These are phyloP conservation scores for Candida pseudofarinosa DNA, from an alignment of 805 yeast species.

Conservation along the genomic window DNA sequence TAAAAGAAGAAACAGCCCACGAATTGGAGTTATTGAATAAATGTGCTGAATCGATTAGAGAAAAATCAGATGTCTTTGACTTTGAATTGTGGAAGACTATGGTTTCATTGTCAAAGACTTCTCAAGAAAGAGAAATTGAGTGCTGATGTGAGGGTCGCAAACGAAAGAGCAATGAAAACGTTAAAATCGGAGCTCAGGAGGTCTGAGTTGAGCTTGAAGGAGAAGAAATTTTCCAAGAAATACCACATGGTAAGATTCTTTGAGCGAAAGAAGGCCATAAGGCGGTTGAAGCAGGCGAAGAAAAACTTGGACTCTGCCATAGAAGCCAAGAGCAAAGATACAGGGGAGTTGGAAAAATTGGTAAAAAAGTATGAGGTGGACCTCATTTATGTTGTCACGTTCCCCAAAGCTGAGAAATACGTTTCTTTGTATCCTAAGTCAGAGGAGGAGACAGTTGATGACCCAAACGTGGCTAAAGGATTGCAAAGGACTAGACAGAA, in stretches of 20 bases:
- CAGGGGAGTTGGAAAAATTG: constrained; percentile 44
- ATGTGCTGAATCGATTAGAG: too few species aligned
- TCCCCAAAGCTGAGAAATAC: constrained; percentile 77
- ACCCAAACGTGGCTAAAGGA: constrained; percentile 41
- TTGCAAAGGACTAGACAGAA: constrained; percentile 38
- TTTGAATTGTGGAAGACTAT: too few species aligned
- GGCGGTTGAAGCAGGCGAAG: constrained; percentile 57
- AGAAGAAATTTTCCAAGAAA: constrained; percentile 56
- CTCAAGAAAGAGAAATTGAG: constrained; percentile 58
- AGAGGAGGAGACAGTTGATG: constrained; percentile 17
- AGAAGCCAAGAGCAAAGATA: constrained; percentile 31
- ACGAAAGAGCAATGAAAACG: constrained; percentile 73
- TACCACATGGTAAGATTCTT: constrained; percentile 94
- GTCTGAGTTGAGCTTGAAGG: constrained; percentile 41
- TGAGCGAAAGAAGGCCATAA: constrained; percentile 79
- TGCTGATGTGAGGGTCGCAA: constrained; percentile 60
- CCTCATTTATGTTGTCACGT: constrained; percentile 68
- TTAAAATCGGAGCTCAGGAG: constrained; percentile 53
- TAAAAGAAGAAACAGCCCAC: too few species aligned
- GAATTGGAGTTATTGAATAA: too few species aligned
- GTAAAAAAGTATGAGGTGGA: constrained; percentile 61
- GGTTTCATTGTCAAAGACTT: too few species aligned
- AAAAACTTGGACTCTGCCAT: constrained; percentile 33
- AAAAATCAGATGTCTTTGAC: too few species aligned
- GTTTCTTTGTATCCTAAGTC: constrained; percentile 56